Percentiles rank a stretch among this genome's conserved stretches.
Conservation (phyloP, 2,329 filamentous ascomycete species). For the Camptophora hylomeconis region DNA sequence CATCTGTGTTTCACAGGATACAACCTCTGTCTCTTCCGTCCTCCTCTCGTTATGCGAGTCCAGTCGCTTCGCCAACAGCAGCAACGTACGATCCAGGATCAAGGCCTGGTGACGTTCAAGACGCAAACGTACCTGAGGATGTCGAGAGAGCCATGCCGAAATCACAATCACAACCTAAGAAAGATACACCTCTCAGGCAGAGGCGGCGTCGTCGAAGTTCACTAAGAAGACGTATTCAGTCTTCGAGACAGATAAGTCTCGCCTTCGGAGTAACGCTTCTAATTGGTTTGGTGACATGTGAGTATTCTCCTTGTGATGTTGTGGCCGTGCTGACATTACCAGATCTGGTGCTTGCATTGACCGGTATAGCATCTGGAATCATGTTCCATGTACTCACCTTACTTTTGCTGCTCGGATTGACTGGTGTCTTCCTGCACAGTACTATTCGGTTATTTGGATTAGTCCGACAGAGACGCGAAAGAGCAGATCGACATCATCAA, state of each 20-base stretch:
- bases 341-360: conserved; percentile 64
- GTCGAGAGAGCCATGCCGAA: conserved; percentile 1
- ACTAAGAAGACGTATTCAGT: conserved; percentile 1
- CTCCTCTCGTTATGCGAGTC: conserved; percentile 4
- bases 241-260: conserved; percentile 37
- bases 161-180: not conserved
- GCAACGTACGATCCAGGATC: not conserved
- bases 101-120: not conserved
- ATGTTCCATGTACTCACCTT: conserved; percentile 73
- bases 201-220: conserved; percentile 2
- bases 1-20: not conserved
- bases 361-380: conserved; percentile 47
- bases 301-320: conserved; percentile 20
- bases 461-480: conserved; percentile 53
- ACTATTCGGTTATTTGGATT: conserved; percentile 53
- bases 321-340: conserved; percentile 5
- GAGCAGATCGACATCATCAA: not conserved
- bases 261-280: conserved; percentile 53
- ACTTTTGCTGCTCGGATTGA: conserved; percentile 58
- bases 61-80: conserved; percentile 2
- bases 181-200: conserved; percentile 1
- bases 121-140: conserved; percentile 1
- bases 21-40: not conserved
- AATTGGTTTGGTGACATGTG: conserved; percentile 52
- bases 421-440: conserved; percentile 70